Conservation (phyloP, 1,284 basidiomycete species). For the Austroboletus niveus region DNA sequence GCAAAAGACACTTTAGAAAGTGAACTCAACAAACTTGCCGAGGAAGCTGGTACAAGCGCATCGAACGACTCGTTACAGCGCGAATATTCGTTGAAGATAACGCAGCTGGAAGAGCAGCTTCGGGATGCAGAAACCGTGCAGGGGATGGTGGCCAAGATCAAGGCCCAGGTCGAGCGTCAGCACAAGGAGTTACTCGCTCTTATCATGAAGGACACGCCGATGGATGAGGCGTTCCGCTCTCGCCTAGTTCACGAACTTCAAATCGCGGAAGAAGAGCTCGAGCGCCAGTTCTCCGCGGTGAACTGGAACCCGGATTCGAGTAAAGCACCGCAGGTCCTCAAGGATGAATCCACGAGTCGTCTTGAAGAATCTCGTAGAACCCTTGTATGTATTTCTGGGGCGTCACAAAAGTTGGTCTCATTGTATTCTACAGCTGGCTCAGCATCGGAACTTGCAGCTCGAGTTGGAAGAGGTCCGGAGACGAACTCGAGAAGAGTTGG, state of each 20-base stretch:
- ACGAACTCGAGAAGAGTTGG: conserved; percentile 63
- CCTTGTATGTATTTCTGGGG: conserved; percentile 42
- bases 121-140: conserved; percentile 54
- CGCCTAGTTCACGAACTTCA: conserved; percentile 71
- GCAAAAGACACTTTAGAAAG: conserved; percentile 68
- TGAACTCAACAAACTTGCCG: conserved; percentile 66
- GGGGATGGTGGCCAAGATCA: conserved; percentile 53
- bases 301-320: conserved; percentile 35
- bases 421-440: conserved; percentile 47
- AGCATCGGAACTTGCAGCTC: conserved; percentile 61
- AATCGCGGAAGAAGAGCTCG: conserved; percentile 60
- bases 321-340: conserved; percentile 51
- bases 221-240: conserved; percentile 62
- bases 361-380: conserved; percentile 74
- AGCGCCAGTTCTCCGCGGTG: conserved; percentile 49
- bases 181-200: conserved; percentile 69
- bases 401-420: not conserved
- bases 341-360: conserved; percentile 66
- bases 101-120: conserved; percentile 63
- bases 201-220: conserved; percentile 55
- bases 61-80: conserved; percentile 52
- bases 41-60: conserved; percentile 47
- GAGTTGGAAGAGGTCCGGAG: conserved; percentile 64
- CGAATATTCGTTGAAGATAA: conserved; percentile 66
- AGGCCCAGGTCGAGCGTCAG: conserved; percentile 63